Evolutionary conservation across 2,329 filamentous ascomycete species (phyloP), one percentile per base, ranked within the genome.

Genomic region (Trichoderma breve): DNA sequence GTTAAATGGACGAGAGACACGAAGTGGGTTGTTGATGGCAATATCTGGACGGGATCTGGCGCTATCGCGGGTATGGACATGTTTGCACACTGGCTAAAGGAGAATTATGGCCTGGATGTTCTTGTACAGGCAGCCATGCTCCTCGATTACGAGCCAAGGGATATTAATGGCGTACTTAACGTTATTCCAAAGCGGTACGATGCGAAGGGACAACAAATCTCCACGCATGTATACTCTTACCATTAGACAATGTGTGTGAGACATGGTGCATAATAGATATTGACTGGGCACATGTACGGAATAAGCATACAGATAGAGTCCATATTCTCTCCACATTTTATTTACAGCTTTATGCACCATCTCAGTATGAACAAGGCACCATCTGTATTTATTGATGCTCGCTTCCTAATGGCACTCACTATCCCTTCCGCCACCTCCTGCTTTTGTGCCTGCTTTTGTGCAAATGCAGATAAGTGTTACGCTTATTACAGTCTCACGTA

Each of bases 31-130:
- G 71, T 82, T 1, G 83, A 85, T 63, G 82, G 79, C 1, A 84
- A 85, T 47, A 79, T 85, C 34, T 86, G 84, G 84, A 86, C 84
- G 3, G 82, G 81, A 0, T 80, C 80, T 1, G 84, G 84, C 15
- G 83, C 84, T 0, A 76, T 82, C 18, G 83, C 84, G 6, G 84
- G 84, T 0, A 85, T 85, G 77, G 84, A 85, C 21, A 82, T 83
- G 79, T 73, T 82, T 70, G 76, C 82, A 9, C 77, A 83, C 39
- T 84, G 82, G 81, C 69, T 84, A 1, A 80, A 80, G 64, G 76
- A 81, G 62, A 79, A 75, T 2, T 82, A 76, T 73, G 81, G 81
- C 0, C 32, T 76, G 21, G 77, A 79, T 4, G 72, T 81, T 21
- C 74, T 80, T 30, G 74, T 47, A 0, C 15, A 71, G 6, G 75